Conservation (phyloP, 768 basidiomycete species). For the Macrocybe gigantea region DNA sequence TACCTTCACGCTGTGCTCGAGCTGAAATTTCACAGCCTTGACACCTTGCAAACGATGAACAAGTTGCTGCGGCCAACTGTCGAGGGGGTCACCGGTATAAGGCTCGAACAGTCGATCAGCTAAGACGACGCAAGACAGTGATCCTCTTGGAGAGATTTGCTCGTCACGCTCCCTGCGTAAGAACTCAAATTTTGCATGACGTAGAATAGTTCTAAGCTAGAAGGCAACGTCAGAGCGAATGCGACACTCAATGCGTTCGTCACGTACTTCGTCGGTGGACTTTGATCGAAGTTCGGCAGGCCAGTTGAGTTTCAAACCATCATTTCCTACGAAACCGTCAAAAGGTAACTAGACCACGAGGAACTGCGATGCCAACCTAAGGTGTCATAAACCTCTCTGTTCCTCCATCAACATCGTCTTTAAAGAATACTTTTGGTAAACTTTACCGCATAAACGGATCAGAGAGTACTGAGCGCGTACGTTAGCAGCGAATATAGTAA, state of each 20-base stretch:
- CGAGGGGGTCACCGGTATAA: conserved; percentile 21
- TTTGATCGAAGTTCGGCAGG: conserved; percentile 36
- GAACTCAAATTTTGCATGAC: conserved; percentile 19
- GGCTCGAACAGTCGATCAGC: conserved; percentile 41
- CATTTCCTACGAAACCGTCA: conserved; percentile 17
- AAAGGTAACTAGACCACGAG: background rate
- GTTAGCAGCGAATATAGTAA: background rate
- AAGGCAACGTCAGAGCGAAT: background rate
- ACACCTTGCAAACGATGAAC: conserved; percentile 30
- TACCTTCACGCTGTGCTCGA: conserved; percentile 43
- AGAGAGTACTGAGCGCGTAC: conserved; percentile 47
- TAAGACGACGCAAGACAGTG: conserved; percentile 38
- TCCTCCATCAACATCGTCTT: conserved; percentile 3
- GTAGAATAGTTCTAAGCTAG: conserved; percentile 42
- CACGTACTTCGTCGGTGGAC: conserved; percentile 41
- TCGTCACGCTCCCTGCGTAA: conserved; percentile 30
- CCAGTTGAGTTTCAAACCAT: conserved; percentile 37
- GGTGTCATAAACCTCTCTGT: conserved; percentile 69
- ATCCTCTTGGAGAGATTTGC: conserved; percentile 39
- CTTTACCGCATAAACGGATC: conserved; percentile 63
- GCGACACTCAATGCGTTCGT: background rate
- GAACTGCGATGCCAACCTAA: conserved; percentile 42
- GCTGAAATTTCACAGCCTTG: conserved; percentile 23
- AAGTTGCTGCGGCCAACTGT: conserved; percentile 20
- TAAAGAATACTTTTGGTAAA: background rate